Evolutionary conservation across 2,329 filamentous ascomycete genomes (phyloP).

Genomic region (Talaromyces sp.): DNA sequence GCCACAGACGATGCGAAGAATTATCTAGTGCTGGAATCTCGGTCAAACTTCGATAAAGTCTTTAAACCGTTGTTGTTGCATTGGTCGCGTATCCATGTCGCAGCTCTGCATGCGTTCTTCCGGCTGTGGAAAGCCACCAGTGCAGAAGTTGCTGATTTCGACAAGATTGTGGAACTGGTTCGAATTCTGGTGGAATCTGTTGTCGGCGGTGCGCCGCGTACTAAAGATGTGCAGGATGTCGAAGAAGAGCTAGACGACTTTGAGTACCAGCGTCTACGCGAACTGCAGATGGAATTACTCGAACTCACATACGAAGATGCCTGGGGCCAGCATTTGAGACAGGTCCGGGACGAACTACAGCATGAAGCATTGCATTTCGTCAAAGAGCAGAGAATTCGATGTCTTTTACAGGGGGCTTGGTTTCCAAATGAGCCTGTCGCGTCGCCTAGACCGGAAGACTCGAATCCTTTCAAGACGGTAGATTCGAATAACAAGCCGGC

Average conservation of each 20-base stretch:
- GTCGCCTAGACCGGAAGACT: conserved; percentile 46
- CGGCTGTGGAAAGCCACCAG: conserved; percentile 88
- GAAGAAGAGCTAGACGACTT: conserved; percentile 86
- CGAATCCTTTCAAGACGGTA: conserved; percentile 33
- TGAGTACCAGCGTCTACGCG: conserved; percentile 72
- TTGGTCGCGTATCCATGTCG: conserved; percentile 86
- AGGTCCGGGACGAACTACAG: conserved; percentile 86
- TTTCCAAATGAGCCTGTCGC: conserved; percentile 59
- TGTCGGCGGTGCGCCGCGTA: conserved; percentile 75
- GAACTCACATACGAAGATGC: conserved; percentile 90
- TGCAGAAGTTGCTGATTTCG: conserved; percentile 81
- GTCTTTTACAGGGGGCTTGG: conserved; percentile 84
- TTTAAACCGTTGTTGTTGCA: conserved; percentile 86
- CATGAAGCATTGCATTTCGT: conserved; percentile 93
- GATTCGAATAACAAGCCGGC: conserved; percentile 40
- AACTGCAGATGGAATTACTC: conserved; percentile 89
- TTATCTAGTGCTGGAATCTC: conserved; percentile 70
- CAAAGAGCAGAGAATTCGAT: conserved; percentile 92
- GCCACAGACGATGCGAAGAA: conserved; percentile 75
- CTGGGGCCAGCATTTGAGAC: conserved; percentile 85
- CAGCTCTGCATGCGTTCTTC: conserved; percentile 81
- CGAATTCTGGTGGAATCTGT: conserved; percentile 88
- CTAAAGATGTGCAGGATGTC: conserved; percentile 78
- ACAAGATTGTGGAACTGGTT: conserved; percentile 87
- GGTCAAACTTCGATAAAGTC: conserved; percentile 76